These are phyloP conservation scores for Hura crepitans DNA, from an alignment of 441 rosid species.

Conservation along the genomic window DNA sequence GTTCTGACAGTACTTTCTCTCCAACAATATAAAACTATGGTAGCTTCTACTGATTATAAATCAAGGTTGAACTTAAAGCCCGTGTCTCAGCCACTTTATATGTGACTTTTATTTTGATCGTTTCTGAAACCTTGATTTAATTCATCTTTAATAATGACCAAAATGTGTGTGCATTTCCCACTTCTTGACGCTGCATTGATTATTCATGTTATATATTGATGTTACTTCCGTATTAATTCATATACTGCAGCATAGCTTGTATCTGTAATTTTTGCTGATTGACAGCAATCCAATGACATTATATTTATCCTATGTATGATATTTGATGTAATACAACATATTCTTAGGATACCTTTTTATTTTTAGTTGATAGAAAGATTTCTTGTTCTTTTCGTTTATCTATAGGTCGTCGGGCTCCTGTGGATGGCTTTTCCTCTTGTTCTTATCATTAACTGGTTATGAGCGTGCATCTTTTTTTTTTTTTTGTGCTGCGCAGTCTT, in stretches of 20 bases:
- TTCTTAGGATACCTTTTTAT: background rate
- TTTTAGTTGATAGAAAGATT: too few species aligned
- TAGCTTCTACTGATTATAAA: too few species aligned
- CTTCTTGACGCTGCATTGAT: background rate
- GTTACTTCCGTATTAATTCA: background rate
- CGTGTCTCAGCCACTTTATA: too few species aligned
- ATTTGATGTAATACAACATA: background rate
- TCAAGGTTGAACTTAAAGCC: too few species aligned
- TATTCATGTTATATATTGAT: background rate
- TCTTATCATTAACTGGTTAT: background rate
- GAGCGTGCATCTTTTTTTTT: conserved; percentile 13
- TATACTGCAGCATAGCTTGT: background rate
- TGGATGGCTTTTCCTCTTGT: background rate
- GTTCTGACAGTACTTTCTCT: too few species aligned
- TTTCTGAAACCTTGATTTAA: too few species aligned
- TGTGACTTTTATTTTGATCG: too few species aligned
- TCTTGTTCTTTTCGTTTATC: background rate
- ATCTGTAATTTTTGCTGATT: background rate
- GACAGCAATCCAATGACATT: background rate
- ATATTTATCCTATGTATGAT: too few species aligned
- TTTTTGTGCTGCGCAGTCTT: background rate
- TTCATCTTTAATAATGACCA: too few species aligned
- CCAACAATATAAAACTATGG: too few species aligned
- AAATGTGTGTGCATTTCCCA: background rate
- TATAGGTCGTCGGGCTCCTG: background rate